Evolutionary conservation across 768 basidiomycete species (phyloP).

Genomic region (Boletellus ananiceps): DNA sequence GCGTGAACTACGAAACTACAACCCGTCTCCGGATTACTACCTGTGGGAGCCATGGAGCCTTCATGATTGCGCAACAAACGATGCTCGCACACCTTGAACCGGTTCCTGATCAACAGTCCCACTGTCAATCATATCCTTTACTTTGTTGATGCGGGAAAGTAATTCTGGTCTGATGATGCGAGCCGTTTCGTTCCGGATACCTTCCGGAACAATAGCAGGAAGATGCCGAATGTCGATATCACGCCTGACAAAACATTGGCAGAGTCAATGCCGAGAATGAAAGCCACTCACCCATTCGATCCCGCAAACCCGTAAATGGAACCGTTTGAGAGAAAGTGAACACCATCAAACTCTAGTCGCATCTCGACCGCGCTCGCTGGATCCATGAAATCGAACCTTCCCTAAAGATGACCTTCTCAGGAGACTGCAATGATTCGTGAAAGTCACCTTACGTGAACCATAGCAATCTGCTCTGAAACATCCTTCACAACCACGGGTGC

Average conservation of each 20-base stretch:
- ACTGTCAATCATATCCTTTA: slow-evolving; percentile 61
- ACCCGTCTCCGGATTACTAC: slow-evolving; percentile 41
- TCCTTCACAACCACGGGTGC: slow-evolving; percentile 36
- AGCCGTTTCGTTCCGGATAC: slow-evolving; percentile 53
- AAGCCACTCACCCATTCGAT: slow-evolving; percentile 48
- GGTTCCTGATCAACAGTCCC: slow-evolving; percentile 57
- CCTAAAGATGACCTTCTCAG: slow-evolving; percentile 38
- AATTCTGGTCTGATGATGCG: slow-evolving; percentile 58
- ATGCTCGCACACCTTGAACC: slow-evolving; percentile 24
- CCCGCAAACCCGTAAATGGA: slow-evolving; percentile 74
- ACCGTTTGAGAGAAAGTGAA: slow-evolving; percentile 71
- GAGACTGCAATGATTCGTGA: neutral
- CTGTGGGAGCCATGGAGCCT: slow-evolving; percentile 27
- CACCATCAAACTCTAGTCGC: slow-evolving; percentile 68
- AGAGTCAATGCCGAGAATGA: neutral
- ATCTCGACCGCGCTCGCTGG: slow-evolving; percentile 50
- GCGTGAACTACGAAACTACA: slow-evolving; percentile 67
- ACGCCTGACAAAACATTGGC: slow-evolving; percentile 34
- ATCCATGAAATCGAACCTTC: slow-evolving; percentile 65
- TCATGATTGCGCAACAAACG: neutral
- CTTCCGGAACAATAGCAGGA: slow-evolving; percentile 59
- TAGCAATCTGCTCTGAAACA: slow-evolving; percentile 44
- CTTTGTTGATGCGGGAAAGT: slow-evolving; percentile 48
- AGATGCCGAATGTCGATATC: slow-evolving; percentile 63
- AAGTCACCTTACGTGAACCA: slow-evolving; percentile 57